Conservation (phyloP, 2,329 filamentous ascomycete species). For the Cladosporium cucumerinum region DNA sequence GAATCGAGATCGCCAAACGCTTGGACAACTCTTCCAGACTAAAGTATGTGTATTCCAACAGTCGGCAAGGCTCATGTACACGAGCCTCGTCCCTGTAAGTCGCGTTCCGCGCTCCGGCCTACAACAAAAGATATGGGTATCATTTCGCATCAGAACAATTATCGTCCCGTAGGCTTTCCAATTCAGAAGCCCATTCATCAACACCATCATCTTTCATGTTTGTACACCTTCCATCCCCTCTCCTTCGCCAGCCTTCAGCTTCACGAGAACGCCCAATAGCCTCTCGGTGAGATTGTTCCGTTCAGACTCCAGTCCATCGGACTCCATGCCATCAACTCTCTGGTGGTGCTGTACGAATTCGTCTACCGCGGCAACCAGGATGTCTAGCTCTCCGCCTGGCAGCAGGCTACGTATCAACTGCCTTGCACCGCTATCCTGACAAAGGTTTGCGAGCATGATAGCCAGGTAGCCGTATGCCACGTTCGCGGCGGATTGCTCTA, state of each 20-base stretch:
- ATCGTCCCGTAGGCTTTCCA: neutral
- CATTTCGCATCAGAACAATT: neutral
- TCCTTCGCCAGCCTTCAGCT: constrained; percentile 22
- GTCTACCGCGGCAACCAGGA: constrained; percentile 56
- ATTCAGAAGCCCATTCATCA: neutral
- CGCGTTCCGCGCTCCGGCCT: neutral
- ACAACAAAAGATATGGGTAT: neutral
- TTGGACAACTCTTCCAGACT: neutral
- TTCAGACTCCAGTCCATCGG: constrained; percentile 46
- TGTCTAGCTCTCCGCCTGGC: constrained; percentile 46
- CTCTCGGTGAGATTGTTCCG: constrained; percentile 52
- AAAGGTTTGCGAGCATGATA: constrained; percentile 78
- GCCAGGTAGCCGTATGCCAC: constrained; percentile 85
- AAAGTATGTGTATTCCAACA: neutral
- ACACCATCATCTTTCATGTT: neutral
- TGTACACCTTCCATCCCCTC: neutral
- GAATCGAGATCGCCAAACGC: neutral
- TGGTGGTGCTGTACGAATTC: constrained; percentile 62
- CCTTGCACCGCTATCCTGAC: constrained; percentile 52
- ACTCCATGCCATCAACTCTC: constrained; percentile 53
- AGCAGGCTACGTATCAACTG: constrained; percentile 34
- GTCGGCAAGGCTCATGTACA: neutral
- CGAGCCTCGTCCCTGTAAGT: neutral
- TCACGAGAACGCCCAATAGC: constrained; percentile 51
- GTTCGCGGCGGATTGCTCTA: constrained; percentile 69